Evolutionary conservation across 495 filamentous ascomycete genomes (phyloP).

Genomic region (Penicillium steckii): DNA sequence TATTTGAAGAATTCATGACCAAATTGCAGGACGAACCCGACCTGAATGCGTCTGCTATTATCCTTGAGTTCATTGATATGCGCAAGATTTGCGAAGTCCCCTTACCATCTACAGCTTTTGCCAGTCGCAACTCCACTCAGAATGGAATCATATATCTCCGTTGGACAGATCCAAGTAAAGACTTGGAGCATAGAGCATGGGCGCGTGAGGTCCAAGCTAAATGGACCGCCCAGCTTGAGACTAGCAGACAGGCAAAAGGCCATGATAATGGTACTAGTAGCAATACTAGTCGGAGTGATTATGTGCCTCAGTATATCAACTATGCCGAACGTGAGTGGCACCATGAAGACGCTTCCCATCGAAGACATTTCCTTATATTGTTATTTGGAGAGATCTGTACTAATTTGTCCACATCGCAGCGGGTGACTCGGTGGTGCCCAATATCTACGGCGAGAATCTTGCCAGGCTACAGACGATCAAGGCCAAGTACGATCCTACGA

Average conservation of each 20-base stretch:
- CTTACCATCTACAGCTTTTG: constrained; percentile 25
- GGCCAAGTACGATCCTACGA: constrained; percentile 53
- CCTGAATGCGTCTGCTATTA: constrained; percentile 23
- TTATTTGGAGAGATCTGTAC: too few relatives aligned
- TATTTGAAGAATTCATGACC: constrained; percentile 37
- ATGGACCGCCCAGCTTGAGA: constrained; percentile 29
- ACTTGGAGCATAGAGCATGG: constrained; percentile 30
- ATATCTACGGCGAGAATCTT: constrained; percentile 48
- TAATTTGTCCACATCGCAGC: too few relatives aligned
- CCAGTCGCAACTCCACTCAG: constrained; percentile 30
- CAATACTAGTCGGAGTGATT: too few relatives aligned
- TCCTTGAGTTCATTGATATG: constrained; percentile 36
- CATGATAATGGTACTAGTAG: too few relatives aligned
- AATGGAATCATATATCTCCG: constrained; percentile 36
- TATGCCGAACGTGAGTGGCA: constrained; percentile 41
- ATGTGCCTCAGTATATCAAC: constrained; percentile 42
- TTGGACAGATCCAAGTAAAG: constrained; percentile 30
- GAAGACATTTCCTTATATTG: too few relatives aligned
- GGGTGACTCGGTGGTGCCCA: constrained; percentile 31
- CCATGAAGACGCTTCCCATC: too few relatives aligned
- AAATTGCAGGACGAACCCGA: constrained; percentile 27
- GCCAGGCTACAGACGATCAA: constrained; percentile 45
- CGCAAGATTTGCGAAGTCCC: constrained; percentile 31
- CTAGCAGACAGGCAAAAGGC: background rate
- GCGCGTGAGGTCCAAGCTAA: constrained; percentile 27